Base-by-base conservation (phyloP, 495 filamentous ascomycete species). In the Penicillium flavigenum region DNA sequence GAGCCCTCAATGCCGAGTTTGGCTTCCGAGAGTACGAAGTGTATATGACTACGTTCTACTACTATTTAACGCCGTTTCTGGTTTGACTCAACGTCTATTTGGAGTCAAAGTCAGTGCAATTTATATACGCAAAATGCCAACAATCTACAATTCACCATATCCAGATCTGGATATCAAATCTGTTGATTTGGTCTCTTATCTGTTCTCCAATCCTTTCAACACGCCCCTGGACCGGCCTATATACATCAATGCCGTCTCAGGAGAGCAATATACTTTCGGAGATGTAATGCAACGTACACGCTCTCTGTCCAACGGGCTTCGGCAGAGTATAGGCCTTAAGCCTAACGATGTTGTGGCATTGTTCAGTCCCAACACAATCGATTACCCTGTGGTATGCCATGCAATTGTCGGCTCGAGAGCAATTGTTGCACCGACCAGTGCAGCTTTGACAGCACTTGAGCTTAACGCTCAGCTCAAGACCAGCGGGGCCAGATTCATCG, bases 391-490 rank as follows among this genome's bases (percentile, higher is more conserved):
- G 6, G 69, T 89, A 48, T 86, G 75, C 61, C 88, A 89, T 76
- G 90, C 89, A 17, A 74, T 80, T 19, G 79, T 86, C 50, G 94
- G 88, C 80, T 86, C 90, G 0, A 90, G 90, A 31, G 90, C 87
- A n/a, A 75, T 85, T 36, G 65, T 88, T 16, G 86, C 85, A 4
- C 87, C 92, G 0, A 89, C 89, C 11, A 96, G 94, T 67, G 90
- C 92, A 27, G 80, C 81, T 2, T 94, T 95, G 71, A 92, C 86
- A 2, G 78, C 74, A 19, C 82, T 91, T 10, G 91, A 96, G 65
- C 78, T 96, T 8, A 84, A 88, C n/a, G 91, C 87, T 67, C 92
- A 96, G 67, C 81, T 96, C 55, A 83, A 86, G 57, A 87, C 92
- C 64, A 84, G 86, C 2, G 74, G 80, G 4, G 90, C 89, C 41